Percentiles rank a stretch among this genome's conserved stretches.
phyloP scores from a whole-genome alignment of 768 basidiomycete genomes.

The Auricularia sp. region DNA sequence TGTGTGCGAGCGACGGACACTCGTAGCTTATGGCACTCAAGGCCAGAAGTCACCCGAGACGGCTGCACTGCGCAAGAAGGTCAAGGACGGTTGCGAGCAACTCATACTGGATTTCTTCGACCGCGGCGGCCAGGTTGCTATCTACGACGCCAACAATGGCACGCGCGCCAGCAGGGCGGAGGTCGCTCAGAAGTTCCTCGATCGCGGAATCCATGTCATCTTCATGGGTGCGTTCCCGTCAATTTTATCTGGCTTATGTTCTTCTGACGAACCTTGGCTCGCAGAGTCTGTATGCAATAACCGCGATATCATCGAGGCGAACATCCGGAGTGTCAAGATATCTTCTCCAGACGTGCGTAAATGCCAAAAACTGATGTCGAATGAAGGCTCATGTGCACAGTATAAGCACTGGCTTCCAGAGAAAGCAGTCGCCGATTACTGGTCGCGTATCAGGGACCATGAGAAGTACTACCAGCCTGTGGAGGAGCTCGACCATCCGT shows the following conservation, averaged over 20 bases:
- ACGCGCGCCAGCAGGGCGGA: conserved; percentile 53
- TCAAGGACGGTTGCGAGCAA: conserved; percentile 79
- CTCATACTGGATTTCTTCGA: conserved; percentile 84
- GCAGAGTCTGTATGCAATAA: conserved; percentile 87
- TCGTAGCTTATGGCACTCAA: conserved; percentile 18
- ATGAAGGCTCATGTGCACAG: conserved; percentile 28
- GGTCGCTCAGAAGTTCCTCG: conserved; percentile 78
- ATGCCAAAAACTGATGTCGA: background rate
- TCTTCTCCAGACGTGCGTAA: conserved; percentile 87
- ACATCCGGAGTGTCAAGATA: conserved; percentile 94
- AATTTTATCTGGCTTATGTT: background rate
- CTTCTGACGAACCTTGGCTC: conserved; percentile 4
- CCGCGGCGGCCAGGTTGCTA: conserved; percentile 72
- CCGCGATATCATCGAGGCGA: conserved; percentile 84
- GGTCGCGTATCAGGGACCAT: conserved; percentile 75
- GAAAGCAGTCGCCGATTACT: conserved; percentile 87
- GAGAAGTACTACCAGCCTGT: conserved; percentile 86
- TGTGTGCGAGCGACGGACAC: too few species aligned
- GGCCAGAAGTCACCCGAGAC: conserved; percentile 79
- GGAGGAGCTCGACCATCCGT: conserved; percentile 85
- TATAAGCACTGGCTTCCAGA: conserved; percentile 92
- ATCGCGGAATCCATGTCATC: conserved; percentile 82
- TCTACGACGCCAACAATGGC: conserved; percentile 98
- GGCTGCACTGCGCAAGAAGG: conserved; percentile 57
- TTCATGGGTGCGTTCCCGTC: conserved; percentile 57